A percentile compares a stretch with the other conserved stretches of the same genome.
These are phyloP conservation scores for Fraxinus baroniana DNA, from an alignment of 305 asterid genomes.

Conservation along the genomic window DNA sequence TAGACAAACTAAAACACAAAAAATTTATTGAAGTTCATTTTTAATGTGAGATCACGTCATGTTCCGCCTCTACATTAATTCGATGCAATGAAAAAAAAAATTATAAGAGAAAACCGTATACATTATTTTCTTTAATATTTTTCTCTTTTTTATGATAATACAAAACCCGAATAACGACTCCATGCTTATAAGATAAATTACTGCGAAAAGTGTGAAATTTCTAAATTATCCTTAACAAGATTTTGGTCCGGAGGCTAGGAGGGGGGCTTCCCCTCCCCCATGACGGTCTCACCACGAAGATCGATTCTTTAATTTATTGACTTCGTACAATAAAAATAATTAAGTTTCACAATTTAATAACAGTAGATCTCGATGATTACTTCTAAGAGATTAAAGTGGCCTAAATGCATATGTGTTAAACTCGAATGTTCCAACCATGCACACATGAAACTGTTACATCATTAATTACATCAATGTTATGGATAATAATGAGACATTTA, in stretches of 20 bases:
- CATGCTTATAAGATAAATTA: no score
- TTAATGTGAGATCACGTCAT: not conserved
- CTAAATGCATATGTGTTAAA: not conserved
- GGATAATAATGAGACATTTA: not conserved
- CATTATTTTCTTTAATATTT: not conserved
- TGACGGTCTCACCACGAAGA: not conserved
- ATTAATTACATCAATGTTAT: not conserved
- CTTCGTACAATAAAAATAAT: not conserved
- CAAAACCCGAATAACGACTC: not conserved
- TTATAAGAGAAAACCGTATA: not conserved
- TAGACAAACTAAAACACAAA: not conserved
- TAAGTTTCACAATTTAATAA: not conserved
- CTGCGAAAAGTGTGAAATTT: not conserved
- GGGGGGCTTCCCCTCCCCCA: not conserved
- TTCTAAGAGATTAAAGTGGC: not conserved
- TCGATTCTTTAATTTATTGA: no score
- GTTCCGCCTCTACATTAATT: not conserved
- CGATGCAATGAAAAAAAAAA: not conserved
- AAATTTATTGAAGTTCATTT: no score
- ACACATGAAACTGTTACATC: not conserved
- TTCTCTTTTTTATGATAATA: no score
- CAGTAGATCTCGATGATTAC: not conserved
- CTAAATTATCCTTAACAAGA: not conserved
- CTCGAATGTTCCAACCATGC: not conserved
- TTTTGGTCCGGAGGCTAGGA: not conserved